A percentile compares a stretch with the other conserved stretches of the same genome.
Conservation (phyloP, 768 basidiomycete species). For the Boletus reticuloceps region DNA sequence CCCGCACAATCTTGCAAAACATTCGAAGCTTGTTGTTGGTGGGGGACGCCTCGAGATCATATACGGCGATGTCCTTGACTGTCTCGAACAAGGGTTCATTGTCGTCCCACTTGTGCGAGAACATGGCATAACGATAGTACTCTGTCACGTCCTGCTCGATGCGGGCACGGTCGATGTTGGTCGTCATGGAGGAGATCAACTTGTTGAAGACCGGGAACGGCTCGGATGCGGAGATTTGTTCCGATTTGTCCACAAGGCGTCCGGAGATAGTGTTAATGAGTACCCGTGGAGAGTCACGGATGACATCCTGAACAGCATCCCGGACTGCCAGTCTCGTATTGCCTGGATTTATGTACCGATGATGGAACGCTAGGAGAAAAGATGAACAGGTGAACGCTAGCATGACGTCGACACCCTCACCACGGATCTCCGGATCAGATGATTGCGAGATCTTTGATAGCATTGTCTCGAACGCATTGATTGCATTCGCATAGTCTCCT, state of each 20-base stretch:
- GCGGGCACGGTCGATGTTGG: background rate
- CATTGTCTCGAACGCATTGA: background rate
- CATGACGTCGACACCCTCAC: background rate
- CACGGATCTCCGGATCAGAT: background rate
- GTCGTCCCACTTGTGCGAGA: background rate
- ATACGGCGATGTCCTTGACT: background rate
- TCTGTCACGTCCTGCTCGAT: background rate
- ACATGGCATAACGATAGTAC: background rate
- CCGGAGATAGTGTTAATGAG: background rate
- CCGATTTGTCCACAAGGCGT: background rate
- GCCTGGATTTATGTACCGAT: background rate
- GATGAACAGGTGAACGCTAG: background rate
- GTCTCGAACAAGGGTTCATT: background rate
- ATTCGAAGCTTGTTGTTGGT: background rate
- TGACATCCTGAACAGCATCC: background rate
- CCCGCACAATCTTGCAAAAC: background rate
- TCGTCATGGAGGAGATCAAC: background rate
- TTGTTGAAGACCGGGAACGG: background rate
- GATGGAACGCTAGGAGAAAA: background rate
- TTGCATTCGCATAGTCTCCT: background rate
- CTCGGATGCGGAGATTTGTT: background rate
- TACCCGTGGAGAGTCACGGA: background rate
- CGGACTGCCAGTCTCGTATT: background rate
- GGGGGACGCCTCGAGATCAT: background rate
- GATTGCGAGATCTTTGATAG: background rate